phyloP scores from a whole-genome alignment of 192 early-diverging fungal species.

The Glomus cerebriforme region DNA sequence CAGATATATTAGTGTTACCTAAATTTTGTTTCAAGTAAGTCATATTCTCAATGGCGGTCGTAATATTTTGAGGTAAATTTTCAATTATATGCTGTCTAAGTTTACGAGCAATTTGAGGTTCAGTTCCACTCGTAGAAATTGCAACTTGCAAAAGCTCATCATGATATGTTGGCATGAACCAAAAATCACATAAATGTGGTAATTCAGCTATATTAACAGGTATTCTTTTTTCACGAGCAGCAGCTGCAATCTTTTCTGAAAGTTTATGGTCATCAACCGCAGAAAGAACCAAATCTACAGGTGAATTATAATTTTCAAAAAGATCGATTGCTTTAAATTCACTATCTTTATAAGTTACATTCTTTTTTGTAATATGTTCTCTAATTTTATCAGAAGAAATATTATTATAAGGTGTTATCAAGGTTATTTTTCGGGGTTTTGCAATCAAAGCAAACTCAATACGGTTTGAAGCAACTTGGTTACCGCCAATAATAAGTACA shows the following conservation, averaged over 20 bases:
- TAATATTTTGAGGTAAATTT: conserved; percentile 61
- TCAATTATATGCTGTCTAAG: conserved; percentile 63
- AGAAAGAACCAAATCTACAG: conserved; percentile 50
- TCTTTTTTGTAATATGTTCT: conserved; percentile 46
- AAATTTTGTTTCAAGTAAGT: conserved; percentile 51
- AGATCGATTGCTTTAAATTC: conserved; percentile 49
- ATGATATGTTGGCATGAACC: conserved; percentile 72
- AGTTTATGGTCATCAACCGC: conserved; percentile 37
- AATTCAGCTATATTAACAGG: conserved; percentile 80
- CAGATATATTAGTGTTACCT: conserved; percentile 51
- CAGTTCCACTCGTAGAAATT: conserved; percentile 77
- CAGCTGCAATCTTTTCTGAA: conserved; percentile 40
- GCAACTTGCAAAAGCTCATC: conserved; percentile 75
- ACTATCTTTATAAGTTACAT: conserved; percentile 44
- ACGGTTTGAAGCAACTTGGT: conserved; percentile 63
- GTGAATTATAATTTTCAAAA: conserved; percentile 32
- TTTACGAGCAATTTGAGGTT: conserved; percentile 59
- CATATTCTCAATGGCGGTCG: conserved; percentile 61
- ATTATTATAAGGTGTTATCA: conserved; percentile 45
- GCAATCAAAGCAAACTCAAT: conserved; percentile 72
- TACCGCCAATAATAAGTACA: conserved; percentile 71
- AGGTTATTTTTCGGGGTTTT: conserved; percentile 58
- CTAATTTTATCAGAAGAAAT: conserved; percentile 51
- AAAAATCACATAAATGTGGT: conserved; percentile 77
- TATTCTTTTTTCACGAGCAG: conserved; percentile 49